Evolutionary conservation across 2,329 filamentous ascomycete genomes (phyloP), one percentile per base, ranked within the genome.

Genomic region (Lasiodiplodia theobromae): DNA sequence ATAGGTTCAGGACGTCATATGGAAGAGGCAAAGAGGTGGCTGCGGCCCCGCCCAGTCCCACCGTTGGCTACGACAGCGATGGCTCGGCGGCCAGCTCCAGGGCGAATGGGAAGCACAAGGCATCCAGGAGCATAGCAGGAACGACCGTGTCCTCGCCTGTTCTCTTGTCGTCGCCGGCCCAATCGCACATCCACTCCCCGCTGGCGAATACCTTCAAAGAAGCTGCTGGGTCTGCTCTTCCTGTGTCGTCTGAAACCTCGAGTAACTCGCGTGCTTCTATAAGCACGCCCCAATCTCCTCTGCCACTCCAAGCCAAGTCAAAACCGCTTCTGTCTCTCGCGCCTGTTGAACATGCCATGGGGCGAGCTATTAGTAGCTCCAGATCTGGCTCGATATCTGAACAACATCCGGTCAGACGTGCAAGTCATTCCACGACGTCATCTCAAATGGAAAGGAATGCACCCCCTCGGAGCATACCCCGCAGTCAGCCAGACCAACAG

Each of bases 1-100:
- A 88, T 79, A 90, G 94, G 47, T 86, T 98, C 73, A 89, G 90
- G 76, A 92, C 92, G 68, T 94, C 90, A 0, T 92, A 96, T n/a
- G 91, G 91, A 18, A 92, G 85, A 16, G 87, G 86, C 53, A 90
- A 87, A 72, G 87, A 89, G 68, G 83, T 80, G 65, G 79, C 80
- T 5, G 38, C 77, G 78, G 64, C 74, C 74, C 38, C 76, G 75
- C 47, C 73, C 76, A 57, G 80, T 74, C 70, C 73, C 74, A 44
- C 71, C 74, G 31, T 38, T n/a, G 60, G 77, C 79, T 63, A 74
- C 70, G 75, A 78, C 18, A 72, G 70, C 52, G 77, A 78, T 54
- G 71, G 66, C 18, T 74, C 71, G n/a, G 68, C 73, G n/a, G 70
- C 66, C n/a, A 70, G 73, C 68, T 69, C 72, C 54, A 74, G 72